A percentile compares a stretch with the other conserved stretches of the same genome.
phyloP scores from a whole-genome alignment of 1,284 basidiomycete genomes.

The Tilletia caries region DNA sequence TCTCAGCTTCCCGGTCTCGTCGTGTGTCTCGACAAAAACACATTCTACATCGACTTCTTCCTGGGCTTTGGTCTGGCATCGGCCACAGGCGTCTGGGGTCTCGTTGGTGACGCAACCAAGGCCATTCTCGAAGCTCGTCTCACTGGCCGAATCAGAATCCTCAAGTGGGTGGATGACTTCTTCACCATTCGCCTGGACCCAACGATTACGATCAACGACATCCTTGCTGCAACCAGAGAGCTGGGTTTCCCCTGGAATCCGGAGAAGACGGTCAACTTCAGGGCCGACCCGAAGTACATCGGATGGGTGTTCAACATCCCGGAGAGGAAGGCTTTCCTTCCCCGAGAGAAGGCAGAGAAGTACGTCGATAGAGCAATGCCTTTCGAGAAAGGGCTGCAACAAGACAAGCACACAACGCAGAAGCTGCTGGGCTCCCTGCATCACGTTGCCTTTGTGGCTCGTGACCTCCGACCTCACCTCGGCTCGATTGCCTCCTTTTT shows the following conservation, averaged over 20 bases:
- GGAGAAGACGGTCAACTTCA: neutral
- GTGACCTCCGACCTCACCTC: neutral
- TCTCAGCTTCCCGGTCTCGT: neutral
- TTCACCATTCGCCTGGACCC: neutral
- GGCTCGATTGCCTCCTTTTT: neutral
- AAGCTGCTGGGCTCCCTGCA: neutral
- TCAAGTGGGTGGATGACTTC: conserved; percentile 10
- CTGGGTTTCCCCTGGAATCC: neutral
- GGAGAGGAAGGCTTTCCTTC: neutral
- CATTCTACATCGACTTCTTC: neutral
- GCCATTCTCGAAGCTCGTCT: neutral
- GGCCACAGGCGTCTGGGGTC: neutral
- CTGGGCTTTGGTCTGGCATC: neutral
- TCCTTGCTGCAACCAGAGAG: neutral
- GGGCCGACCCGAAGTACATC: neutral
- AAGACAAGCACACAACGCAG: too few relatives aligned
- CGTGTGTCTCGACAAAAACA: neutral
- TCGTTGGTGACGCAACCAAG: neutral
- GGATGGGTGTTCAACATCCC: neutral
- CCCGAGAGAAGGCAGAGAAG: neutral
- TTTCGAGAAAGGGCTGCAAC: too few relatives aligned
- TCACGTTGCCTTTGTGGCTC: neutral
- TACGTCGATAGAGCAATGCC: neutral
- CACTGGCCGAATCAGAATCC: neutral
- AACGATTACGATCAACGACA: neutral